These are phyloP conservation scores for Eucalyptus sp. DNA, from an alignment of 345 rosid genomes.

Conservation along the genomic window DNA sequence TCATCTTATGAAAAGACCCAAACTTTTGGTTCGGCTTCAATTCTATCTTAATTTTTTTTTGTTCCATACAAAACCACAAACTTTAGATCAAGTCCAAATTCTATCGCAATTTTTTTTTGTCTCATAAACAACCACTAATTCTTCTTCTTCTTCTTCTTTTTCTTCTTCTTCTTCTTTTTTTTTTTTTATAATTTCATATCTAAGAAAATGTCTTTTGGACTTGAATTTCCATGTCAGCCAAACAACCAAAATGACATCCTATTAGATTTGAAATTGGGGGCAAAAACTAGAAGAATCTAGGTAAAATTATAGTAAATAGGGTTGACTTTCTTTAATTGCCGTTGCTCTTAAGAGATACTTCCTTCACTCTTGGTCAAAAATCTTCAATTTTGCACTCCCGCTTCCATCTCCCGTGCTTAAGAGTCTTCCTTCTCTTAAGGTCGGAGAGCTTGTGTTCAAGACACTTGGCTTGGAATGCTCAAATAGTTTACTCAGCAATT, in stretches of 20 bases:
- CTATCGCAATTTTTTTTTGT: too few species aligned
- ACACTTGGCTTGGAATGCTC: background rate
- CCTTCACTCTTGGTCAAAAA: accelerated
- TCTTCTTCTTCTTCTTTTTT: too few species aligned
- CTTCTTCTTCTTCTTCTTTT: too few species aligned
- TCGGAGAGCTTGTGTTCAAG: background rate
- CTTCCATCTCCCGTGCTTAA: background rate
- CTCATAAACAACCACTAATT: background rate
- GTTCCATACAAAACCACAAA: background rate
- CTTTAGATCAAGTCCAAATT: background rate
- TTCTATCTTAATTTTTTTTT: background rate
- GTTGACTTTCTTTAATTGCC: background rate
- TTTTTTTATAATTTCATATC: background rate
- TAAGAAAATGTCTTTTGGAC: background rate
- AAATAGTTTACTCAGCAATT: background rate
- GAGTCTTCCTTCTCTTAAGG: background rate
- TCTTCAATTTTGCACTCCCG: too few species aligned
- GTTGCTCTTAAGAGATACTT: background rate
- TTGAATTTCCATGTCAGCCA: background rate
- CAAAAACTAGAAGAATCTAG: background rate
- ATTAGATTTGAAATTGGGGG: background rate
- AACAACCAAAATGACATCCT: background rate
- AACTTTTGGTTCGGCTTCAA: too few species aligned
- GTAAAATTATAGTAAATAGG: background rate
- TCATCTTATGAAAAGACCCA: background rate